Conservation (phyloP, 306 rosid genomes). For the Acacia crassicarpa region DNA sequence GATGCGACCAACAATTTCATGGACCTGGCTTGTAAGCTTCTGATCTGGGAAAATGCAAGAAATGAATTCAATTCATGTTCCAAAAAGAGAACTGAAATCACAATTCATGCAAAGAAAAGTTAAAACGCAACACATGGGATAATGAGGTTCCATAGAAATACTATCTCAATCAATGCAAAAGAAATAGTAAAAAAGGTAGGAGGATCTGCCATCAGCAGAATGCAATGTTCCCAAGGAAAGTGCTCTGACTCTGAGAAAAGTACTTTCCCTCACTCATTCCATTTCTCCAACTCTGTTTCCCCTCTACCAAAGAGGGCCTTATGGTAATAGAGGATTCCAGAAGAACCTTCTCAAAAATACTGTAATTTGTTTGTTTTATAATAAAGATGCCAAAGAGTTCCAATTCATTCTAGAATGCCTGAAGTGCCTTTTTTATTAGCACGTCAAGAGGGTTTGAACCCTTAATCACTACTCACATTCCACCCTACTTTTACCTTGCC, state of each 20-base stretch:
- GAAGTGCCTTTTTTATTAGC: not conserved
- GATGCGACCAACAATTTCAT: conserved; percentile 94
- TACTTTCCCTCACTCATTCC: not conserved
- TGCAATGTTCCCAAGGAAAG: not conserved
- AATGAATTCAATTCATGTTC: conserved; percentile 15
- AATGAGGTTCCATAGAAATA: not conserved
- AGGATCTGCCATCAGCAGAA: not conserved
- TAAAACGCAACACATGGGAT: not conserved
- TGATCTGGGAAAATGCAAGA: conserved; percentile 67
- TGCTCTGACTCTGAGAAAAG: not conserved
- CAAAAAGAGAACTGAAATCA: not conserved
- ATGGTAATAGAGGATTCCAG: not conserved
- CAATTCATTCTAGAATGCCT: not conserved
- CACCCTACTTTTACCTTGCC: not conserved
- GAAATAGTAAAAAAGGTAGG: not conserved
- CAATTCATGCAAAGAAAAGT: not conserved
- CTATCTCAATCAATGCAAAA: not conserved
- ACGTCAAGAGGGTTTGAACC: not conserved
- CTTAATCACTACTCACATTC: not conserved
- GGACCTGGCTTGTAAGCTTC: conserved; percentile 93
- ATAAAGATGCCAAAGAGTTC: not conserved
- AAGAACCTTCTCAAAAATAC: not conserved
- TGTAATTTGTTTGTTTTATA: not conserved
- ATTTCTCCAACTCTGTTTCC: not conserved
- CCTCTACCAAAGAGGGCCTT: too few species aligned